phyloP scores from a whole-genome alignment of 148 eudicot genomes.

The Pharnaceum exiguum region DNA sequence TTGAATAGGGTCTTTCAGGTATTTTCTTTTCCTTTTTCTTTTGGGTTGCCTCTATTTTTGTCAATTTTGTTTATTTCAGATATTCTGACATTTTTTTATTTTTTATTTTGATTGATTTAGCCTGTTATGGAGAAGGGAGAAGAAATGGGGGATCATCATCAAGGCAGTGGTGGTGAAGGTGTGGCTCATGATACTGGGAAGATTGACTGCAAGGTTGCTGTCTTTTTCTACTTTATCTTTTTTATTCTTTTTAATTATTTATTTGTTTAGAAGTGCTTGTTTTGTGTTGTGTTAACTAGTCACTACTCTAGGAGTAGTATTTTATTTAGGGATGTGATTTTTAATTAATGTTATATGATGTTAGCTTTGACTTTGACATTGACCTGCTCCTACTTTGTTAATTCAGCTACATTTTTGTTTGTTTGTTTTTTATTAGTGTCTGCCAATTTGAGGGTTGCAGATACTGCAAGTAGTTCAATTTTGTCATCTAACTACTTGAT shows the following conservation, averaged over 20 bases:
- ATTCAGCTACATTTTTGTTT: not conserved
- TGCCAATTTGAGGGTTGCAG: not conserved
- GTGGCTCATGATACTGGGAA: constrained; percentile 19
- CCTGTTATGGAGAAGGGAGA: constrained; percentile 25
- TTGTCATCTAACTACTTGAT: not conserved
- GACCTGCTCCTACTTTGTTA: constrained; percentile 5
- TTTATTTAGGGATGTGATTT: constrained; percentile 5
- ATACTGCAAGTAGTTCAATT: not conserved
- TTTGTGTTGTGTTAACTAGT: not conserved
- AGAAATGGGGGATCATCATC: constrained; percentile 14
- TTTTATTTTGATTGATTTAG: constrained; percentile 4
- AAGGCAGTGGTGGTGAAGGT: constrained; percentile 17
- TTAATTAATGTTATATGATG: not conserved
- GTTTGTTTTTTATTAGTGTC: constrained; percentile 11
- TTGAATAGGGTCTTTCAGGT: constrained; percentile 35
- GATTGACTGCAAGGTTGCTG: constrained; percentile 56
- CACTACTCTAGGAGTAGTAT: no score
- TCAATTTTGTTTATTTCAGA: not conserved
- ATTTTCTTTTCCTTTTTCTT: not conserved
- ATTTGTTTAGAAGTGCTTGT: not conserved
- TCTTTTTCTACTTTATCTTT: not conserved
- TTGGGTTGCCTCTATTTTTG: no score
- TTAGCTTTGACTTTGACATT: constrained; percentile 20
- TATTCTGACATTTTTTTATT: not conserved
- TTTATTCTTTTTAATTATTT: not conserved